These are phyloP conservation scores for Suillus variegatus DNA, from an alignment of 768 basidiomycete genomes.

Conservation along the genomic window DNA sequence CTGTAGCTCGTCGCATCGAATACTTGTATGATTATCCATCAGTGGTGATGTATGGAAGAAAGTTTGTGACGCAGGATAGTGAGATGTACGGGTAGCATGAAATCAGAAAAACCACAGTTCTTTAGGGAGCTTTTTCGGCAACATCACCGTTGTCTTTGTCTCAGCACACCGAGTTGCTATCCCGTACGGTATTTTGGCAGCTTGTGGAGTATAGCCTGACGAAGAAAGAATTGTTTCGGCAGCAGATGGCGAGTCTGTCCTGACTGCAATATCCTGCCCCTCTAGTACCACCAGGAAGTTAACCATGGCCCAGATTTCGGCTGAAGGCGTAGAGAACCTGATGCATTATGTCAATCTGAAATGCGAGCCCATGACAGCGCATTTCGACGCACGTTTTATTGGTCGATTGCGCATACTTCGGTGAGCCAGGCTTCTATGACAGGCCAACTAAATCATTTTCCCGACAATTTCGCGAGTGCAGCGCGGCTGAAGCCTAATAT, in stretches of 20 bases:
- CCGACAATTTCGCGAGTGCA: not conserved
- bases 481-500: not conserved
- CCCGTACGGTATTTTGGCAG: not conserved
- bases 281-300: not conserved
- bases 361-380: not conserved
- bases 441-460: not conserved
- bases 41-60: not conserved
- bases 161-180: not conserved
- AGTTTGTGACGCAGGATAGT: not conserved
- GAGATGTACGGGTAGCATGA: not conserved
- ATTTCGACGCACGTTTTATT: not conserved
- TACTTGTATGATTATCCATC: not conserved
- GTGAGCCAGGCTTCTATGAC: no score
- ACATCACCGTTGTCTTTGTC: not conserved
- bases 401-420: not conserved
- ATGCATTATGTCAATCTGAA: not conserved
- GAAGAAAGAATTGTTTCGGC: not conserved
- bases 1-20: not conserved
- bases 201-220: not conserved
- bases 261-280: not conserved
- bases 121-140: not conserved
- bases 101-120: not conserved
- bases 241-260: not conserved
- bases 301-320: not conserved
- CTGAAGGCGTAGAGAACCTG: not conserved